Percentiles rank a stretch among this genome's conserved stretches.
phyloP scores from a whole-genome alignment of 2,329 filamentous ascomycete genomes.

The Teratosphaeria viscida region DNA sequence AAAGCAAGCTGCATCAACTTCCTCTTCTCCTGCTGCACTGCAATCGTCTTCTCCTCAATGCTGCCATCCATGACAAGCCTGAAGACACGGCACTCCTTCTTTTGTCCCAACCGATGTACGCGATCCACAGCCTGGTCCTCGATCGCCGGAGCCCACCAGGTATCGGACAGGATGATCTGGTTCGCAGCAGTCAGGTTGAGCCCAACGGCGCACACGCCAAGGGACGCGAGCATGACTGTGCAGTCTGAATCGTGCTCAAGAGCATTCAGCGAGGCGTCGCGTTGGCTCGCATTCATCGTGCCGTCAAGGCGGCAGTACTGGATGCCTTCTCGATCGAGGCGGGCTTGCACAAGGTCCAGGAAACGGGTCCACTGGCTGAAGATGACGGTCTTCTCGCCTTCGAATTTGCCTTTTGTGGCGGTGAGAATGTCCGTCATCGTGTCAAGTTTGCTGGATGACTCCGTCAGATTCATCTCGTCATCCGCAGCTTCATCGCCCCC shows the following conservation, averaged over 20 bases:
- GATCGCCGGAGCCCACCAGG: conserved; percentile 84
- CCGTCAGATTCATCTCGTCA: conserved; percentile 42
- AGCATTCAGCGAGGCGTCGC: conserved; percentile 60
- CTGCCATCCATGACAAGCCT: conserved; percentile 69
- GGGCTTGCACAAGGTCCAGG: conserved; percentile 58
- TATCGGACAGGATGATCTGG: conserved; percentile 73
- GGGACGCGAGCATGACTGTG: conserved; percentile 68
- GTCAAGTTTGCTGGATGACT: conserved; percentile 72
- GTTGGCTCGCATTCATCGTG: conserved; percentile 57
- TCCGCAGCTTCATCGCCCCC: conserved; percentile 38
- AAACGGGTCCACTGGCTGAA: conserved; percentile 74
- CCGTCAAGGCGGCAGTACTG: conserved; percentile 68
- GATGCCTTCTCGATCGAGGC: conserved; percentile 51
- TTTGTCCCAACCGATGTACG: conserved; percentile 78
- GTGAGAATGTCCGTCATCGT: conserved; percentile 64
- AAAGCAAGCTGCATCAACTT: conserved; percentile 70
- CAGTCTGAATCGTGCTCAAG: conserved; percentile 58
- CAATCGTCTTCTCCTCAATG: conserved; percentile 71
- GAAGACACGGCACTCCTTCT: conserved; percentile 66
- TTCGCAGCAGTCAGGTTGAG: conserved; percentile 79
- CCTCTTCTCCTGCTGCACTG: conserved; percentile 69
- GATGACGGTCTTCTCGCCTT: conserved; percentile 57
- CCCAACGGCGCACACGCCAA: conserved; percentile 74
- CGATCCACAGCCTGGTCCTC: conserved; percentile 87
- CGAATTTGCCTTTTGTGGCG: conserved; percentile 51